Percentiles rank a stretch among this genome's conserved stretches.
Evolutionary conservation across 2,329 filamentous ascomycete genomes (phyloP).

Genomic region (Alternaria sp.): DNA sequence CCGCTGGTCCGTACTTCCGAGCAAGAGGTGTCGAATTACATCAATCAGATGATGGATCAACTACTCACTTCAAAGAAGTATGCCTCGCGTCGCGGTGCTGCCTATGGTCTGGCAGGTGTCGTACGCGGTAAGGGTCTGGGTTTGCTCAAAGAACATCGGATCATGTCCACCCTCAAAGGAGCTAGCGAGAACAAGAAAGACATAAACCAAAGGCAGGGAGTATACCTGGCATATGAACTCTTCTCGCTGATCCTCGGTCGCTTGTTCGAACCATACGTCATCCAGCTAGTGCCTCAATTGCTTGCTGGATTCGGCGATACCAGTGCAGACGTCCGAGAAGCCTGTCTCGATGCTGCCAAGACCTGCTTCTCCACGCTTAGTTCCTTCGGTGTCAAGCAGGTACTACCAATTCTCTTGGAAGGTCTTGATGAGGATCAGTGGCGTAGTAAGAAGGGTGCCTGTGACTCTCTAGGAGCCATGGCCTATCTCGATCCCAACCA

Average conservation of each 20-base stretch:
- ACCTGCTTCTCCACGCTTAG: constrained; percentile 91
- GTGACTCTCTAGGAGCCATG: constrained; percentile 96
- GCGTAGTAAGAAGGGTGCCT: constrained; percentile 98
- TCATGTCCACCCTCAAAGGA: constrained; percentile 79
- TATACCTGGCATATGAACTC: constrained; percentile 88
- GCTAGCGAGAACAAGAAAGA: constrained; percentile 97
- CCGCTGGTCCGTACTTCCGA: constrained; percentile 84
- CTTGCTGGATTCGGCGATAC: constrained; percentile 87
- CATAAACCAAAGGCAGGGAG: constrained; percentile 83
- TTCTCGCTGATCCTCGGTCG: constrained; percentile 84
- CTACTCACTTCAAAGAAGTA: constrained; percentile 90
- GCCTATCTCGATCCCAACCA: constrained; percentile 97
- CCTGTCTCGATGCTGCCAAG: constrained; percentile 90
- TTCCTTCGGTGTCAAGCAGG: constrained; percentile 94
- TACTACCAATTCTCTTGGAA: constrained; percentile 87
- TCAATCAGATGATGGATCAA: constrained; percentile 79
- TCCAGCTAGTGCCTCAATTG: constrained; percentile 91
- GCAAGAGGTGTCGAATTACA: constrained; percentile 78
- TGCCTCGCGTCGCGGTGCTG: constrained; percentile 88
- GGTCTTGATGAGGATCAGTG: constrained; percentile 95
- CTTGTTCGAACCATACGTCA: constrained; percentile 94
- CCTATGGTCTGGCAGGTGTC: constrained; percentile 91
- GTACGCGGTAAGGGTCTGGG: constrained; percentile 86
- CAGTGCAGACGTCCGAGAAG: constrained; percentile 87
- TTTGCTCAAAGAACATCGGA: constrained; percentile 81